Evolutionary conservation across 164 flowering plant genomes (phyloP).

Genomic region (Euptelea pleiosperma): DNA sequence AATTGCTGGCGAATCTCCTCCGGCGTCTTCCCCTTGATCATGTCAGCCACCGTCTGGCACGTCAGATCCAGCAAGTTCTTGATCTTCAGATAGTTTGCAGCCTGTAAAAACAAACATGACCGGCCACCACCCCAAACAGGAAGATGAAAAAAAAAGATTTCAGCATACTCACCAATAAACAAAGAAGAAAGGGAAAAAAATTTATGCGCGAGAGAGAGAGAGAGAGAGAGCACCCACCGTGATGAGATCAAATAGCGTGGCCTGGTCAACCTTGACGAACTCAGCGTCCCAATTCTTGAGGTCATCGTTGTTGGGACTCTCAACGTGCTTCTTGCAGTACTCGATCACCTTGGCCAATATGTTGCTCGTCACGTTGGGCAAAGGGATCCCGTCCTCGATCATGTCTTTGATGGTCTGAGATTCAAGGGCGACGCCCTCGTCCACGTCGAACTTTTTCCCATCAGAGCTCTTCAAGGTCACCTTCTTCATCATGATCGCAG

Average conservation of each 20-base stretch:
- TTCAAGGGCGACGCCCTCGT: conserved; percentile 3
- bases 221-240: conserved; percentile 10
- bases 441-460: background rate
- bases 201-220: too few relatives aligned
- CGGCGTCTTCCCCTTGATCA: too few relatives aligned
- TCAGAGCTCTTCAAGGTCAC: conserved; percentile 6
- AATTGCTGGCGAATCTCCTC: conserved; percentile 55
- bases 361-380: conserved; percentile 9
- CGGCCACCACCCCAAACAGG: too few relatives aligned
- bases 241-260: conserved; percentile 26
- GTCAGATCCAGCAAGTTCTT: conserved; percentile 57
- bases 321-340: conserved; percentile 12
- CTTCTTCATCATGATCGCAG: conserved; percentile 8
- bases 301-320: conserved; percentile 2
- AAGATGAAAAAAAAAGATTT: too few relatives aligned
- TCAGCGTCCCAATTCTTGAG: conserved; percentile 22
- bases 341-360: conserved; percentile 8
- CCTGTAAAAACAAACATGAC: too few relatives aligned
- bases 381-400: conserved; percentile 4
- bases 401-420: conserved; percentile 9
- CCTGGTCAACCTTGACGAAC: conserved; percentile 27
- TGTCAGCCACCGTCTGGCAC: conserved; percentile 57
- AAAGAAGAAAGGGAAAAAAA: too few relatives aligned
- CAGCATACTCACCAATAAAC: too few relatives aligned
- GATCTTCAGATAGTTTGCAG: too few relatives aligned